These are phyloP conservation scores for Arthroderma uncinatum DNA, from an alignment of 2,329 filamentous ascomycete species.

Conservation along the genomic window DNA sequence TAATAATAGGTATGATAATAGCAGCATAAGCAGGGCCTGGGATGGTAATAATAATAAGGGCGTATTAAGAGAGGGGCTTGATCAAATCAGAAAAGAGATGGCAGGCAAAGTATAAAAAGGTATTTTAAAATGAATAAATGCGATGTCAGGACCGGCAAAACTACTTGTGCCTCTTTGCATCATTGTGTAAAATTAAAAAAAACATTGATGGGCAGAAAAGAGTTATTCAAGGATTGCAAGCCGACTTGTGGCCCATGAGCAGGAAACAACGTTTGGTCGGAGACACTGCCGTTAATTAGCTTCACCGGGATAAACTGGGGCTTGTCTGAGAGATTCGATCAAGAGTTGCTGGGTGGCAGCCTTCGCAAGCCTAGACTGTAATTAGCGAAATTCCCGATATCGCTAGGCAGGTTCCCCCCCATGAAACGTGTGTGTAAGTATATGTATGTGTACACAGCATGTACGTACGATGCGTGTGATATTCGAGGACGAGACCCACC, in stretches of 20 bases:
- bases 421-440: slow-evolving; percentile 3
- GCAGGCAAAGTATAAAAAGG: background rate
- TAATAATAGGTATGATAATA: slow-evolving; percentile 7
- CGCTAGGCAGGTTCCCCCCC: background rate
- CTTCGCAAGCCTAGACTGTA: slow-evolving; percentile 9
- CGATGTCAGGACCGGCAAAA: slow-evolving; percentile 1
- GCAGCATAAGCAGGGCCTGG: background rate
- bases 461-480: slow-evolving; percentile 5
- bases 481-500: background rate
- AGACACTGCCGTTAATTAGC: slow-evolving; percentile 11
- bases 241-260: slow-evolving; percentile 8
- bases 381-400: slow-evolving; percentile 6
- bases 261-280: slow-evolving; percentile 11
- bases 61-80: slow-evolving; percentile 6
- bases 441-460: slow-evolving; percentile 1
- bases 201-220: background rate
- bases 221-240: slow-evolving; percentile 2
- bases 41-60: slow-evolving; percentile 6
- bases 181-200: slow-evolving; percentile 6
- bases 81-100: background rate
- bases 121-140: slow-evolving; percentile 8
- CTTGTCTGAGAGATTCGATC: slow-evolving; percentile 11
- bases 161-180: slow-evolving; percentile 2
- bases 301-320: slow-evolving; percentile 10
- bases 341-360: slow-evolving; percentile 7